Evolutionary conservation across 371 early-diverging fungal species (phyloP).

Genomic region (Blakeslea trispora): DNA sequence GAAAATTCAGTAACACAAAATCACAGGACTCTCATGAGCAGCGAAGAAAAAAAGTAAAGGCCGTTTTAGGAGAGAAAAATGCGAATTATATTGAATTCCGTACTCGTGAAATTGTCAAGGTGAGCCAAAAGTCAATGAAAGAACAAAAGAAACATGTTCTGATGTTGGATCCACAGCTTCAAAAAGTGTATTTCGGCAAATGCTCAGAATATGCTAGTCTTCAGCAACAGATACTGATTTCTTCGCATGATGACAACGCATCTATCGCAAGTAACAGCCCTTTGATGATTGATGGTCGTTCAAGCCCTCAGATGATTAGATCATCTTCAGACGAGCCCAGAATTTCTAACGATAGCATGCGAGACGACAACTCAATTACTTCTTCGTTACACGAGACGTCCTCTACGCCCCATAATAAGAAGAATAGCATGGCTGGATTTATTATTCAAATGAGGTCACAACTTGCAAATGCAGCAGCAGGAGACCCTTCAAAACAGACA

Average conservation of each 20-base stretch:
- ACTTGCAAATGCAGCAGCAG: conserved; percentile 39
- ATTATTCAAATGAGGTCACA: conserved; percentile 50
- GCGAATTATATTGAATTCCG: conserved; percentile 37
- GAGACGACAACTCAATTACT: conserved; percentile 15
- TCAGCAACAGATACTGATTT: conserved; percentile 33
- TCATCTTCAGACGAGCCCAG: conserved; percentile 38
- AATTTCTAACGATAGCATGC: conserved; percentile 35
- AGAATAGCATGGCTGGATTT: conserved; percentile 47
- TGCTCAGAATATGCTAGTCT: conserved; percentile 40
- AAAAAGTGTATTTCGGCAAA: conserved; percentile 45
- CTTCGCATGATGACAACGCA: conserved; percentile 27
- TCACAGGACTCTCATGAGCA: conserved; percentile 40
- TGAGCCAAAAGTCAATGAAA: conserved; percentile 12
- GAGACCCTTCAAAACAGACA: conserved; percentile 41
- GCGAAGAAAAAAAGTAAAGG: conserved; percentile 37
- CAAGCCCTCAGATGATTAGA: conserved; percentile 16
- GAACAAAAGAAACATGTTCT: neutral
- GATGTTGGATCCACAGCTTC: too few relatives aligned
- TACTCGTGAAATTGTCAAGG: conserved; percentile 44
- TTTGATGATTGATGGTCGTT: conserved; percentile 5
- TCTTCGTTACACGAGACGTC: conserved; percentile 12
- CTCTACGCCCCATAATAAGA: conserved; percentile 22
- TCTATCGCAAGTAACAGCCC: conserved; percentile 7
- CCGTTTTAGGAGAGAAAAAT: conserved; percentile 37
- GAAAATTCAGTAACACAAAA: conserved; percentile 4